Percentiles rank a stretch among this genome's conserved stretches.
Evolutionary conservation across 2,329 filamentous ascomycete genomes (phyloP).

Genomic region (Penicillium sp.): DNA sequence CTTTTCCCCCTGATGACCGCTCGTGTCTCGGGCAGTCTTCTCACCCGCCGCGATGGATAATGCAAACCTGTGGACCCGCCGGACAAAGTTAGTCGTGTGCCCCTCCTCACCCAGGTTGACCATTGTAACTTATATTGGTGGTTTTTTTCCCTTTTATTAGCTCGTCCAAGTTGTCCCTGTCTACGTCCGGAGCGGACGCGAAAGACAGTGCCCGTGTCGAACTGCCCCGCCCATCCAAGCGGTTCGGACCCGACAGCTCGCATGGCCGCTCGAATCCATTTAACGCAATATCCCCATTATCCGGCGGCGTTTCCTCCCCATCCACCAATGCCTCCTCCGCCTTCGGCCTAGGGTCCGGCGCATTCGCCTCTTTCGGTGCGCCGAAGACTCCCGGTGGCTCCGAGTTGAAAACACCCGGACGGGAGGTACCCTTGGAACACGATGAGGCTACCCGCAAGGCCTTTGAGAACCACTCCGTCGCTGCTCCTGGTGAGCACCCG

Average conservation of each 20-base stretch:
- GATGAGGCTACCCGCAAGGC: constrained; percentile 38
- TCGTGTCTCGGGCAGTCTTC: constrained; percentile 38
- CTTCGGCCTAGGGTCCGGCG: constrained; percentile 90
- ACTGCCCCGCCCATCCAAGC: constrained; percentile 67
- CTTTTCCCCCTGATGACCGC: constrained; percentile 38
- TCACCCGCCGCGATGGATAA: constrained; percentile 48
- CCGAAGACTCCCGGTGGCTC: constrained; percentile 82
- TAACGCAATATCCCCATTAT: constrained; percentile 70
- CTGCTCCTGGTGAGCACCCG: constrained; percentile 51
- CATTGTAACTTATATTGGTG: constrained; percentile 6
- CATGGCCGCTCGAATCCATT: constrained; percentile 77
- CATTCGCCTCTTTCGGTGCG: constrained; percentile 95
- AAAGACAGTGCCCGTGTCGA: constrained; percentile 56
- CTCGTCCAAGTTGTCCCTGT: constrained; percentile 86
- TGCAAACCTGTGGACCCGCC: constrained; percentile 52
- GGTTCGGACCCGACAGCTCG: constrained; percentile 71
- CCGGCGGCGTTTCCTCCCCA: constrained; percentile 69
- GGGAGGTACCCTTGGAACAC: constrained; percentile 52
- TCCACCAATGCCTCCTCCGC: constrained; percentile 77
- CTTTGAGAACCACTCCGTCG: constrained; percentile 40
- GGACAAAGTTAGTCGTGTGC: constrained; percentile 46
- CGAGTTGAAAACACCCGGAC: constrained; percentile 66
- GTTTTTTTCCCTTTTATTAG: constrained; percentile 47
- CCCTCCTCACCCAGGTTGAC: not conserved
- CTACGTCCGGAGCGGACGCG: constrained; percentile 63